phyloP scores from a whole-genome alignment of 768 basidiomycete species.

The Russula earlei region DNA sequence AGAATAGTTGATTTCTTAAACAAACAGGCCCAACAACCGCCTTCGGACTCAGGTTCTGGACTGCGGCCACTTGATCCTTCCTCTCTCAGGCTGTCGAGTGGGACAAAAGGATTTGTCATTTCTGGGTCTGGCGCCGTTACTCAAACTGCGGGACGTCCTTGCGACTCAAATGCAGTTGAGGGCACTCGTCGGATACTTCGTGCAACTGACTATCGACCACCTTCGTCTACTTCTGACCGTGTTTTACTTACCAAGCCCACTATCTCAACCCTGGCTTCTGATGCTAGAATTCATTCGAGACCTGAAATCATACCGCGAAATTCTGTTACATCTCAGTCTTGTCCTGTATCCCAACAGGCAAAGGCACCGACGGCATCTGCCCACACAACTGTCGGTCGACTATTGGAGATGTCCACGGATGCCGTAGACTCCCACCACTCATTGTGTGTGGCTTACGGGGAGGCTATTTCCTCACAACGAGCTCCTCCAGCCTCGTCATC shows the following conservation, averaged over 20 bases:
- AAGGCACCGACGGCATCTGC: background rate
- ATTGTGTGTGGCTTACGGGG: background rate
- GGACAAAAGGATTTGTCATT: background rate
- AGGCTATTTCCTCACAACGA: background rate
- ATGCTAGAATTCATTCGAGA: background rate
- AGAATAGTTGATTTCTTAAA: conserved; percentile 40
- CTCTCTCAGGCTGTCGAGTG: background rate
- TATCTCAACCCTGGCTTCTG: background rate
- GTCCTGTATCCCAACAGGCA: background rate
- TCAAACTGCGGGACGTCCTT: background rate
- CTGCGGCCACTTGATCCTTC: conserved; percentile 3
- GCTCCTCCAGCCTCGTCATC: background rate
- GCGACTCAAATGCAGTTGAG: background rate
- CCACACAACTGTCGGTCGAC: background rate
- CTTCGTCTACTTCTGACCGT: background rate
- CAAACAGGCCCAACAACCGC: conserved; percentile 28
- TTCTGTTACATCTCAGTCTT: background rate
- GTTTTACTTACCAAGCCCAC: background rate
- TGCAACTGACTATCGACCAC: background rate
- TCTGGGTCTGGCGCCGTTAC: background rate
- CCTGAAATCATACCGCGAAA: background rate
- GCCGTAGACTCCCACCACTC: background rate
- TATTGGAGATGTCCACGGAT: background rate
- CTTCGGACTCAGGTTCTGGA: background rate
- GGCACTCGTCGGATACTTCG: background rate